These are phyloP conservation scores for Termitomyces sp. DNA, from an alignment of 768 basidiomycete genomes.

Conservation along the genomic window DNA sequence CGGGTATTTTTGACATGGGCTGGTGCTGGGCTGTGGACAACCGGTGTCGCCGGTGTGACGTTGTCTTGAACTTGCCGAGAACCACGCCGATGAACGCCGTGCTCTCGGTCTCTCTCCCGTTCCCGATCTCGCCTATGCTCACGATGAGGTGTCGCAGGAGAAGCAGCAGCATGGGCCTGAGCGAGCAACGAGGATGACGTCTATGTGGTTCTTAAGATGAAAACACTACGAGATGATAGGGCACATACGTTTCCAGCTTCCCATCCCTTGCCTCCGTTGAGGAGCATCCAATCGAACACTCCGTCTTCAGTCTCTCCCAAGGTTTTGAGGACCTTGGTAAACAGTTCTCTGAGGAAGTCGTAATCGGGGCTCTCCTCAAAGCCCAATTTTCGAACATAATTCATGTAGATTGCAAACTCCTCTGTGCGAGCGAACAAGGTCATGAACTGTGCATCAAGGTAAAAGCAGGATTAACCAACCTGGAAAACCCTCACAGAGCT, in stretches of 20 bases:
- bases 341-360: constrained; percentile 94
- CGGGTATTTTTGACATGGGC: constrained; percentile 59
- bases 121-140: constrained; percentile 59
- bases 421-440: constrained; percentile 62
- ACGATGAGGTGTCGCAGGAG: constrained; percentile 51
- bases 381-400: constrained; percentile 97
- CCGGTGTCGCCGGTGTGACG: constrained; percentile 49
- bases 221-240: constrained; percentile 3
- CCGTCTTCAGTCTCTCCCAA: constrained; percentile 88
- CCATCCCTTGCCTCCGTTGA: constrained; percentile 95
- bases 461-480: constrained; percentile 39
- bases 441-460: constrained; percentile 1
- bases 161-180: constrained; percentile 52
- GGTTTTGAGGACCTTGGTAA: constrained; percentile 87
- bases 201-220: constrained; percentile 22
- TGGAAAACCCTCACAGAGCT: constrained; percentile 96
- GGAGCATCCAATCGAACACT: constrained; percentile 93
- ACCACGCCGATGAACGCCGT: constrained; percentile 46
- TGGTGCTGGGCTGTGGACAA: constrained; percentile 64
- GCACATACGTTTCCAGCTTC: constrained; percentile 77
- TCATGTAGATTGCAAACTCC: constrained; percentile 98
- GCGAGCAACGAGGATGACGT: constrained; percentile 40
- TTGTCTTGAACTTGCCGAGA: constrained; percentile 58
- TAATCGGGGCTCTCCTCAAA: constrained; percentile 98
- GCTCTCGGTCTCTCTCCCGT: constrained; percentile 52